phyloP scores from a whole-genome alignment of 805 yeast genomes.

The Yarrowia alimentaria region DNA sequence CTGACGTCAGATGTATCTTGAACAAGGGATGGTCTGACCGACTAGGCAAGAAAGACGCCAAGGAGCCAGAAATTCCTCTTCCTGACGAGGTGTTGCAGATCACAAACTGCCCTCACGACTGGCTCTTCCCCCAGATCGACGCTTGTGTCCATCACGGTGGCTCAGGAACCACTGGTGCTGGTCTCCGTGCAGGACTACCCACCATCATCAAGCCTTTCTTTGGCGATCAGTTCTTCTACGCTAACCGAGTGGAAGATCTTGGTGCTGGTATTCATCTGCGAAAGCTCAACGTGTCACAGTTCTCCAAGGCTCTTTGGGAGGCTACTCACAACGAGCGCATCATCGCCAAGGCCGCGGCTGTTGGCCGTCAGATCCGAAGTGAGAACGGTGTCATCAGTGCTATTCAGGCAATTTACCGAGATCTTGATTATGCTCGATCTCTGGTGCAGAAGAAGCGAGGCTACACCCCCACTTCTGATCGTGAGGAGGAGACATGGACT shows the following conservation, averaged over 20 bases:
- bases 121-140: slow-evolving; percentile 86
- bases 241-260: slow-evolving; percentile 78
- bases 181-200: slow-evolving; percentile 81
- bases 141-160: slow-evolving; percentile 98
- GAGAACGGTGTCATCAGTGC: slow-evolving; percentile 84
- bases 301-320: slow-evolving; percentile 66
- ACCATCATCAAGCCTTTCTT: slow-evolving; percentile 91
- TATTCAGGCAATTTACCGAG: slow-evolving; percentile 71
- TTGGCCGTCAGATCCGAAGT: slow-evolving; percentile 61
- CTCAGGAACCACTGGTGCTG: slow-evolving; percentile 93
- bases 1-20: slow-evolving; percentile 82
- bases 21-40: slow-evolving; percentile 96
- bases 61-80: slow-evolving; percentile 45
- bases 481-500: slow-evolving; percentile 25
- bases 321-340: slow-evolving; percentile 66
- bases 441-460: slow-evolving; percentile 33
- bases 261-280: slow-evolving; percentile 77
- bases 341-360: slow-evolving; percentile 59
- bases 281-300: slow-evolving; percentile 60
- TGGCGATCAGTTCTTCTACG: slow-evolving; percentile 95
- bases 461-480: slow-evolving; percentile 11
- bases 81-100: slow-evolving; percentile 69
- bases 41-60: slow-evolving; percentile 44
- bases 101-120: slow-evolving; percentile 84
- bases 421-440: slow-evolving; percentile 71